A percentile compares a stretch with the other conserved stretches of the same genome.
Evolutionary conservation across 179 eudicot species (phyloP).

Genomic region (Silene coronaria): DNA sequence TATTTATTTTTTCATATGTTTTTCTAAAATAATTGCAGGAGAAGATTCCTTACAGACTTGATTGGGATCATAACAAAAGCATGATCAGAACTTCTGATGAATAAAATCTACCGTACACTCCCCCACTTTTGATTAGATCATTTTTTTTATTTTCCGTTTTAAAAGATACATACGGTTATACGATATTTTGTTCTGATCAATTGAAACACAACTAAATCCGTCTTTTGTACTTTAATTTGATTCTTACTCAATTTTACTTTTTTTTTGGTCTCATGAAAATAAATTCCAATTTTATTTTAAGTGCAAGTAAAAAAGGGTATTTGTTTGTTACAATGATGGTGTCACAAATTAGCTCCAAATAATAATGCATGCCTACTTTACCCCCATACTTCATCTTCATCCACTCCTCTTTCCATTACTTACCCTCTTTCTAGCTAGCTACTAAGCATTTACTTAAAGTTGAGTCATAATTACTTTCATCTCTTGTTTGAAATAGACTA

Average conservation of each 20-base stretch:
- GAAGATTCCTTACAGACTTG: conserved; percentile 8
- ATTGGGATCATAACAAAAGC: conserved; percentile 20
- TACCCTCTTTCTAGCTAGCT: neutral
- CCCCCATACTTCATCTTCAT: conserved; percentile 5
- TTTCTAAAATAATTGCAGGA: neutral
- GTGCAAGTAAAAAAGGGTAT: neutral
- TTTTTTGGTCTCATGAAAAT: neutral
- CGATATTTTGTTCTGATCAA: too few relatives aligned
- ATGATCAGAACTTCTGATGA: conserved; percentile 28
- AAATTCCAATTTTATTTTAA: neutral
- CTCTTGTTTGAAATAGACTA: neutral
- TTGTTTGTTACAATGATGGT: conserved; percentile 13
- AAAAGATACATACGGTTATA: too few relatives aligned
- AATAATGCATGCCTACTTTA: conserved; percentile 17
- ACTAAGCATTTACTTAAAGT: conserved; percentile 1
- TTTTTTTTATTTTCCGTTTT: too few relatives aligned
- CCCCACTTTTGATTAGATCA: conserved; percentile 29
- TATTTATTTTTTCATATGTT: neutral
- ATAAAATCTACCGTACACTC: conserved; percentile 27
- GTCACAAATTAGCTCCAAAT: conserved; percentile 23
- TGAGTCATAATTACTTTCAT: neutral
- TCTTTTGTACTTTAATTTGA: neutral
- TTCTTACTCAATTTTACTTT: neutral
- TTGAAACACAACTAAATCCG: neutral
- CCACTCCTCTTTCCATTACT: neutral